Conservation (phyloP, 2,329 filamentous ascomycete species). For the Chaetomium olivaceum region DNA sequence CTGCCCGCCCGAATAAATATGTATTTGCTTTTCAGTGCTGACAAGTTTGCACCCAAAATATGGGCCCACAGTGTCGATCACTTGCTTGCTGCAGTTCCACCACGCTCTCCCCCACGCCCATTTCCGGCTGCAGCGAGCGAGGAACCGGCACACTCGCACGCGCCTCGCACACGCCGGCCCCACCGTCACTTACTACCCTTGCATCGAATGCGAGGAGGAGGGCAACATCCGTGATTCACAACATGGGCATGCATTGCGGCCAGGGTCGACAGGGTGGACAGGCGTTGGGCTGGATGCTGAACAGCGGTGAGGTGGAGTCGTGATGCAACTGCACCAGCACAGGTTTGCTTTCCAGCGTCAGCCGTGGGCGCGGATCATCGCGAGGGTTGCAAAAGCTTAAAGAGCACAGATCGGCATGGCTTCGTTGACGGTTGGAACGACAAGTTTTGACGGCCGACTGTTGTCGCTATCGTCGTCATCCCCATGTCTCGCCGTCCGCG, state of each 20-base stretch:
- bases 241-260: conserved; percentile 7
- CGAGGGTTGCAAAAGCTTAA: neutral
- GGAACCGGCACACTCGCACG: neutral
- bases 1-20: neutral
- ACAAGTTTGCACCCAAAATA: conserved; percentile 6
- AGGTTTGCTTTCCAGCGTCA: conserved; percentile 17
- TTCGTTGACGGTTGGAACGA: neutral
- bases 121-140: neutral
- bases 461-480: neutral
- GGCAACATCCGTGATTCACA: neutral
- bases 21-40: conserved; percentile 5
- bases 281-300: neutral
- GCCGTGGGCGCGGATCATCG: neutral
- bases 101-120: conserved; percentile 10
- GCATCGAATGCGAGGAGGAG: neutral
- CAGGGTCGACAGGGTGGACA: neutral
- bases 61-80: neutral
- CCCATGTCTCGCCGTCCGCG: neutral
- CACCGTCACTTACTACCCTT: neutral
- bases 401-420: neutral
- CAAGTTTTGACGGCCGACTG: neutral
- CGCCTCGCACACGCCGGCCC: neutral
- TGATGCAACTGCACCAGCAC: neutral
- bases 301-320: conserved; percentile 15
- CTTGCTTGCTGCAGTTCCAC: neutral